A percentile compares a stretch with the other conserved stretches of the same genome.
These are phyloP conservation scores for Angomonas ambiguus DNA, from an alignment of 208 protist genomes.

Conservation along the genomic window DNA sequence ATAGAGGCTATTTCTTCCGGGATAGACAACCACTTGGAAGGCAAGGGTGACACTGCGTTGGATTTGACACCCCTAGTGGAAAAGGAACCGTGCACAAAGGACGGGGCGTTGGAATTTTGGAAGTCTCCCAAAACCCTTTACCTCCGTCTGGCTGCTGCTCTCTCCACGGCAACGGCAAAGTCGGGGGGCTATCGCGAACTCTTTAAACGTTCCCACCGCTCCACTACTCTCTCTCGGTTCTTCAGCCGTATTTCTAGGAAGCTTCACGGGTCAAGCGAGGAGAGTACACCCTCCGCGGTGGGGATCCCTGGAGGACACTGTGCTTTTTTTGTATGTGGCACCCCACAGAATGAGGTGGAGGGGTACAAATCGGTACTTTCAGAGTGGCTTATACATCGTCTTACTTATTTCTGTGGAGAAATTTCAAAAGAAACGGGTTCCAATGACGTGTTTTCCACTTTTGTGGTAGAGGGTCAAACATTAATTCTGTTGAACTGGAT, in stretches of 20 bases:
- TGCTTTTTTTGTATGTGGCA: not conserved
- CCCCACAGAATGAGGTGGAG: not conserved
- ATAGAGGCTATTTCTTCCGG: not conserved
- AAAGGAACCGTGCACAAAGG: too few relatives aligned
- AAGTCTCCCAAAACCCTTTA: not conserved
- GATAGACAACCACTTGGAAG: not conserved
- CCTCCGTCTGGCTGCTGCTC: not conserved
- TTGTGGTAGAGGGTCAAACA: not conserved
- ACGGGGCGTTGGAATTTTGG: conserved; percentile 4
- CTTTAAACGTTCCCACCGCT: not conserved
- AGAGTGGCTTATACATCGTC: not conserved
- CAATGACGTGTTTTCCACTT: not conserved
- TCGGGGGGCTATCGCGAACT: not conserved
- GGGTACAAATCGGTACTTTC: not conserved
- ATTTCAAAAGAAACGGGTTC: not conserved
- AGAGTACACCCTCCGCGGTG: not conserved
- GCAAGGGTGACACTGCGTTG: not conserved
- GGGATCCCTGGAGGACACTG: not conserved
- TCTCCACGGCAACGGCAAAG: not conserved
- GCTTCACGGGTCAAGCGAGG: not conserved
- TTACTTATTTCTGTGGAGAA: not conserved
- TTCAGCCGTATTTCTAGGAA: not conserved
- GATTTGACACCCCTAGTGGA: not conserved
- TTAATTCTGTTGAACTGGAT: not conserved
- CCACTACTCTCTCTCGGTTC: not conserved